Evolutionary conservation across 2,329 filamentous ascomycete genomes (phyloP).

Genomic region (Trichoderma sp.): DNA sequence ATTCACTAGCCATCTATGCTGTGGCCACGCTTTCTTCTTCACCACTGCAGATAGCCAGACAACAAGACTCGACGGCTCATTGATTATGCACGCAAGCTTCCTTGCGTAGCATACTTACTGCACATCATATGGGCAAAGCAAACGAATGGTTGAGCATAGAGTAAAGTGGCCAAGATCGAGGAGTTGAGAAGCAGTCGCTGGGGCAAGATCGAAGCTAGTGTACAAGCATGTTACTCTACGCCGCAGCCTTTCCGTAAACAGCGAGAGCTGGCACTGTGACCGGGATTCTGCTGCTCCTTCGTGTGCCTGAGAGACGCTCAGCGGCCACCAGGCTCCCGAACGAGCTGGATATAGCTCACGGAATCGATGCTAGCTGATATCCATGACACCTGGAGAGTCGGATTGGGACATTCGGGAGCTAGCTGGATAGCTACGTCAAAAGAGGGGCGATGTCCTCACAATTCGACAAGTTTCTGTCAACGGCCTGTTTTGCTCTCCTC

Average conservation of each 20-base stretch:
- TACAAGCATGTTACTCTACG: background rate
- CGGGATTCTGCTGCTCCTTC: background rate
- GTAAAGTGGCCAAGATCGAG: background rate
- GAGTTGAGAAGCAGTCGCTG: background rate
- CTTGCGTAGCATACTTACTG: background rate
- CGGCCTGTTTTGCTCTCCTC: too few species aligned
- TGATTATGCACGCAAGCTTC: background rate
- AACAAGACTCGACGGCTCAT: background rate
- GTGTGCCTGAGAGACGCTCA: background rate
- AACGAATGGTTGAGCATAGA: background rate
- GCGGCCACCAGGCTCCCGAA: background rate
- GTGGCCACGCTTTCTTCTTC: background rate
- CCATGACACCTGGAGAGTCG: background rate
- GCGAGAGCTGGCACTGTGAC: background rate
- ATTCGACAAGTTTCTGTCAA: background rate
- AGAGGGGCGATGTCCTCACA: background rate
- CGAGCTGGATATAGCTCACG: background rate
- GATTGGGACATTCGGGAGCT: background rate
- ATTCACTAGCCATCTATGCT: background rate
- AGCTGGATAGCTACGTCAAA: background rate
- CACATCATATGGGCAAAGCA: background rate
- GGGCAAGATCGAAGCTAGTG: conserved; percentile 22
- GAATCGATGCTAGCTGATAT: background rate
- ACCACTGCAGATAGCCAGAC: background rate
- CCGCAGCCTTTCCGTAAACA: background rate